Percentiles rank a stretch among this genome's conserved stretches.
Evolutionary conservation across 345 rosid species (phyloP).

Genomic region (Aquilaria malaccensis): DNA sequence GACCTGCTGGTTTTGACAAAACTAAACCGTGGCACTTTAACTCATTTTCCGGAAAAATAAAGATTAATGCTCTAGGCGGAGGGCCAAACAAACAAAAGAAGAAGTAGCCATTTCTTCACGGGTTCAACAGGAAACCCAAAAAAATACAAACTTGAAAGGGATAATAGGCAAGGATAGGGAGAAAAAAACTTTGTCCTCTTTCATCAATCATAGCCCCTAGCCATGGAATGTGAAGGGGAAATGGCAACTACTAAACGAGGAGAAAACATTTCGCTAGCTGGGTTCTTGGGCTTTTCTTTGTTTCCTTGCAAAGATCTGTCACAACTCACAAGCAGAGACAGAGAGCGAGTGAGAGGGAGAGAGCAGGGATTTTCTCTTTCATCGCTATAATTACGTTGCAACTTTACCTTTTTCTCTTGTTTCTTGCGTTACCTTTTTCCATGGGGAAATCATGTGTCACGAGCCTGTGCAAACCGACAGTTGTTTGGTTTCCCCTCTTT

Average conservation of each 20-base stretch:
- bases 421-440: conserved; percentile 31
- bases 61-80: conserved; percentile 19
- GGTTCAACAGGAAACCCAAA: conserved; percentile 25
- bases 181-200: conserved; percentile 25
- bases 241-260: background rate
- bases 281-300: conserved; percentile 32
- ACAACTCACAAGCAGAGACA: conserved; percentile 10
- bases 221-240: conserved; percentile 20
- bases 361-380: conserved; percentile 20
- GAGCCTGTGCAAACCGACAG: conserved; percentile 20
- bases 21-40: conserved; percentile 24
- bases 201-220: conserved; percentile 19
- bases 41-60: conserved; percentile 38
- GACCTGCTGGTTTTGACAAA: background rate
- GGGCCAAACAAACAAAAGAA: conserved; percentile 18
- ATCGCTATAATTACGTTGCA: conserved; percentile 37
- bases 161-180: conserved; percentile 13
- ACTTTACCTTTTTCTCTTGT: conserved; percentile 24
- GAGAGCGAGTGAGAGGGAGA: conserved; percentile 22
- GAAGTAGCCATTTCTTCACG: conserved; percentile 27
- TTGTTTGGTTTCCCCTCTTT: conserved; percentile 21
- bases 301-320: conserved; percentile 39
- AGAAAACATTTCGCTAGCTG: conserved; percentile 7
- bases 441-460: conserved; percentile 56
- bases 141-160: conserved; percentile 20